Conservation (phyloP, 164 flowering plant genomes). For the Chimonanthus salicifolius region DNA sequence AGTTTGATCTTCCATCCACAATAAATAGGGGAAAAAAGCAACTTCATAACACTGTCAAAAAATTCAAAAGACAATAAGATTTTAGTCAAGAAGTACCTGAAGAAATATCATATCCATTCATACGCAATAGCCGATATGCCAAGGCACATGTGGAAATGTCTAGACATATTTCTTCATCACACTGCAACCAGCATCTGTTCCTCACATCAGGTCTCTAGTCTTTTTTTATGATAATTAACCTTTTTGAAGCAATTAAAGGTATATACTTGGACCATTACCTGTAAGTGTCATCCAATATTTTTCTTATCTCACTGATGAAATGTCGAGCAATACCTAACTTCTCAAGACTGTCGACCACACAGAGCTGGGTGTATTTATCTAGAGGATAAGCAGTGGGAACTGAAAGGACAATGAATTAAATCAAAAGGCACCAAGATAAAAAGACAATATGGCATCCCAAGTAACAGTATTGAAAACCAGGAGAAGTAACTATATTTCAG, state of each 20-base stretch:
- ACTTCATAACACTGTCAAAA: not conserved
- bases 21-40: not conserved
- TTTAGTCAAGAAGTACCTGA: slow-evolving; percentile 32
- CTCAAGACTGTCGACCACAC: slow-evolving; percentile 56
- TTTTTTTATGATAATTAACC: not conserved
- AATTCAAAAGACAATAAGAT: not conserved
- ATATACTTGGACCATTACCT: slow-evolving; percentile 28
- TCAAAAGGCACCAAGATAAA: not conserved
- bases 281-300: slow-evolving; percentile 54
- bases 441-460: too few relatives aligned
- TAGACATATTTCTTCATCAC: slow-evolving; percentile 60
- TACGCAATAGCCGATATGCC: slow-evolving; percentile 70
- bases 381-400: slow-evolving; percentile 81
- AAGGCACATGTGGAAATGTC: slow-evolving; percentile 52
- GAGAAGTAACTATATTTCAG: too few relatives aligned
- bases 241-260: not conserved
- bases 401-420: slow-evolving; percentile 21
- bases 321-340: slow-evolving; percentile 66
- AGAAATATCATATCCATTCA: slow-evolving; percentile 60
- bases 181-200: slow-evolving; percentile 65
- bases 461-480: too few relatives aligned
- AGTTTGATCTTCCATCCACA: not conserved
- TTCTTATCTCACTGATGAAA: slow-evolving; percentile 54
- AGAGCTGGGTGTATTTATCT: slow-evolving; percentile 47
- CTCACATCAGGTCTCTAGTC: slow-evolving; percentile 1